Conservation (phyloP, 441 rosid species). For the Gossypium laxum region DNA sequence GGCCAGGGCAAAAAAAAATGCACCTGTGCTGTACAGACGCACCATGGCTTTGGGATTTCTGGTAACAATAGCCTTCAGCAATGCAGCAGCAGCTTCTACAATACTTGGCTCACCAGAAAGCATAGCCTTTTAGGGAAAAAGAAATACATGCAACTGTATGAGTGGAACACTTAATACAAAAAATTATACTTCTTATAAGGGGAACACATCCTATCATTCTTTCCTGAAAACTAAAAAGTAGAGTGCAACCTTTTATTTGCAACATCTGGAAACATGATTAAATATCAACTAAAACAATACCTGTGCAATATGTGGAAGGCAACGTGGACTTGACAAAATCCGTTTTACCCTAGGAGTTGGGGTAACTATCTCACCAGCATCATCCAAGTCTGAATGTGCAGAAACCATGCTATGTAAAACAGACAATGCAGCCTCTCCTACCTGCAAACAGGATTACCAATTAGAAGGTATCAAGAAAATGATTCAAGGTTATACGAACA, state of each 20-base stretch:
- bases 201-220: background rate
- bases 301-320: constrained; percentile 99
- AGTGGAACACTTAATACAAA: constrained; percentile 2
- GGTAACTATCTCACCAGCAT: constrained; percentile 98
- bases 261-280: background rate
- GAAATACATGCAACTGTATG: constrained; percentile 3
- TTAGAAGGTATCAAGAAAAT: constrained; percentile 17
- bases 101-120: constrained; percentile 97
- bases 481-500: constrained; percentile 7
- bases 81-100: constrained; percentile 89
- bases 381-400: constrained; percentile 98
- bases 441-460: constrained; percentile 37
- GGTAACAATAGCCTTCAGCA: constrained; percentile 89
- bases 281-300: constrained; percentile 27
- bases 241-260: background rate
- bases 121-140: constrained; percentile 46
- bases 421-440: constrained; percentile 92
- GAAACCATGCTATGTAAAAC: constrained; percentile 96
- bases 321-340: constrained; percentile 88
- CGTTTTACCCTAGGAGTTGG: constrained; percentile 97
- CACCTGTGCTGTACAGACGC: constrained; percentile 93
- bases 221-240: background rate
- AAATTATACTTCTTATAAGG: background rate
- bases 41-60: constrained; percentile 99
- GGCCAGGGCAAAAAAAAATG: constrained; percentile 91